These are phyloP conservation scores for Purshia tridentata DNA, from an alignment of 306 rosid species.

Conservation along the genomic window DNA sequence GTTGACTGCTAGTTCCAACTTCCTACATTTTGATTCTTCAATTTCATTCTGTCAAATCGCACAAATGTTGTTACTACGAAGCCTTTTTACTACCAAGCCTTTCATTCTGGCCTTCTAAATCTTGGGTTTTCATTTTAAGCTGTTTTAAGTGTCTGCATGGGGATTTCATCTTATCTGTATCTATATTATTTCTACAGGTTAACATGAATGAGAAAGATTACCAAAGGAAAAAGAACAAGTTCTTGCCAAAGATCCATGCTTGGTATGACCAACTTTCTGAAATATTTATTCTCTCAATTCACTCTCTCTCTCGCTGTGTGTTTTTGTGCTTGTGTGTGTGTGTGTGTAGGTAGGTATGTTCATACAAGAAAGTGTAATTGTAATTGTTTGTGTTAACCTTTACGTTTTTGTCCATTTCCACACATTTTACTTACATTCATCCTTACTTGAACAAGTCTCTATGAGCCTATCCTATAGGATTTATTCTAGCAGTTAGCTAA, in stretches of 20 bases:
- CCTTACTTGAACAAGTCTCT: background rate
- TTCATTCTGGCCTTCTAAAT: background rate
- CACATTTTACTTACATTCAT: background rate
- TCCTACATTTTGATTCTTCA: background rate
- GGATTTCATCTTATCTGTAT: slow-evolving; percentile 1
- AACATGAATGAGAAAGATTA: slow-evolving; percentile 98
- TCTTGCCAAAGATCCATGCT: slow-evolving; percentile 95
- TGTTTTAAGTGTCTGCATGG: background rate
- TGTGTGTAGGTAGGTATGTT: background rate
- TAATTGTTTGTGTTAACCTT: background rate
- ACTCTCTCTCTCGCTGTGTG: background rate
- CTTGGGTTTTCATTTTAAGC: background rate
- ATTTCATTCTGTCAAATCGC: background rate
- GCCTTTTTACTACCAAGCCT: background rate
- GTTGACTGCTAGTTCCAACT: background rate
- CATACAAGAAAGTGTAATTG: background rate
- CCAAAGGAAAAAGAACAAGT: slow-evolving; percentile 95
- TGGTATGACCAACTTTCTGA: slow-evolving; percentile 48
- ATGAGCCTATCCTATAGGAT: background rate
- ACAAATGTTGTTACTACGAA: background rate
- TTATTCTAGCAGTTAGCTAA: background rate
- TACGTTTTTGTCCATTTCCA: background rate
- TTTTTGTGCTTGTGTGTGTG: background rate
- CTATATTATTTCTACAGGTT: slow-evolving; percentile 56
- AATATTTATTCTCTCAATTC: slow-evolving; percentile 1